Percentiles rank a stretch among this genome's conserved stretches.
Evolutionary conservation across 2,329 filamentous ascomycete species (phyloP).

Genomic region (Penicillium fuscoglaucum): DNA sequence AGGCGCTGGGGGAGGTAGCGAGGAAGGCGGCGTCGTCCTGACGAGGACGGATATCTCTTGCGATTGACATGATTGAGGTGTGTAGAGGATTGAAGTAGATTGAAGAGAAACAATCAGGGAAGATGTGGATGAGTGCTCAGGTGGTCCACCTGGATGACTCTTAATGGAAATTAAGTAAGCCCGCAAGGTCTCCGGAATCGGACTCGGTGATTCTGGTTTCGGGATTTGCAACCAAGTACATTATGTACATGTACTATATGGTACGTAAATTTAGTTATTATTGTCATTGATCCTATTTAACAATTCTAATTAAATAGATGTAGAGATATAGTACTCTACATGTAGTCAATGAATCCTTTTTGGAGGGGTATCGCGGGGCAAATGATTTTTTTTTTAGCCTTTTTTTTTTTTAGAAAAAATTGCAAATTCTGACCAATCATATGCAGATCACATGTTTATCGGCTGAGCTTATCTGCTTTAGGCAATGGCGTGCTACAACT

Average conservation of each 20-base stretch:
- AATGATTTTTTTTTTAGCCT: not conserved
- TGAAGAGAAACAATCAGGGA: constrained; percentile 5
- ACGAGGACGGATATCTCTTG: constrained; percentile 38
- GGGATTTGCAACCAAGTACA: not conserved
- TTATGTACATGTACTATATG: not conserved
- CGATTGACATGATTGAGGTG: constrained; percentile 30
- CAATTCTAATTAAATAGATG: not conserved
- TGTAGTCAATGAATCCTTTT: not conserved
- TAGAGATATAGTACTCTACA: not conserved
- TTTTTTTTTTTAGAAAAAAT: not conserved
- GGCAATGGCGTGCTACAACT: not conserved
- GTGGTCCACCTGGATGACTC: constrained; percentile 2
- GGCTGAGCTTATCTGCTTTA: constrained; percentile 5
- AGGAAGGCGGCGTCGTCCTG: constrained; percentile 52
- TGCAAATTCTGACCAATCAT: not conserved
- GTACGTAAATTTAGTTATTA: not conserved
- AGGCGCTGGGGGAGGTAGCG: constrained; percentile 72
- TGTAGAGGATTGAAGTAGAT: not conserved
- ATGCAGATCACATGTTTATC: not conserved
- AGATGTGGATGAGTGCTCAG: constrained; percentile 12
- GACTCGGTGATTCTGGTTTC: not conserved
- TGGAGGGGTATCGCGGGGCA: constrained; percentile 12
- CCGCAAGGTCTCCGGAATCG: constrained; percentile 20
- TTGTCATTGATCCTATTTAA: not conserved
- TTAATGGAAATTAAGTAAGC: constrained; percentile 24